Evolutionary conservation across 352 stramenopile genomes (phyloP).

Genomic region (Phytophthora capsici): DNA sequence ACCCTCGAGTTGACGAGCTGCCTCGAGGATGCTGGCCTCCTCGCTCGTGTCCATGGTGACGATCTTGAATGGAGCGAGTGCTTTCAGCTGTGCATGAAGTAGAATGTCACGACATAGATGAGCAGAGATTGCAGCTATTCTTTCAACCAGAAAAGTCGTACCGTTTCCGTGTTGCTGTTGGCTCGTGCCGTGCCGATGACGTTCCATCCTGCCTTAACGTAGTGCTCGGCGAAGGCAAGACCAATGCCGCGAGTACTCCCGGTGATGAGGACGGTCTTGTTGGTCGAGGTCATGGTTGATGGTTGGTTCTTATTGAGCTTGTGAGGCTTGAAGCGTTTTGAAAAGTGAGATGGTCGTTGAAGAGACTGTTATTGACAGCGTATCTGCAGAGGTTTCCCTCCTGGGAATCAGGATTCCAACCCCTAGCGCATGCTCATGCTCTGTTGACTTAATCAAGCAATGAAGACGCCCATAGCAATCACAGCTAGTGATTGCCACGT

Average conservation of each 20-base stretch:
- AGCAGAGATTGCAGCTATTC: background rate
- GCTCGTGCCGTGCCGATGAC: conserved; percentile 10
- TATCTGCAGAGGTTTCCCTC: too few relatives aligned
- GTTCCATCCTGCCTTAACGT: conserved; percentile 22
- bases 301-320: background rate
- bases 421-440: too few relatives aligned
- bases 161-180: conserved; percentile 8
- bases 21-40: conserved; percentile 40
- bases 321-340: background rate
- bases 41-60: conserved; percentile 48
- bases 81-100: too few relatives aligned
- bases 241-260: conserved; percentile 36
- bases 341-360: conserved; percentile 6
- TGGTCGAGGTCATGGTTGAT: conserved; percentile 7
- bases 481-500: background rate
- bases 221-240: conserved; percentile 40
- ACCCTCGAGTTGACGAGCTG: conserved; percentile 42
- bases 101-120: background rate
- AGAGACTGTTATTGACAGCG: background rate
- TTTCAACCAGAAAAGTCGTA: background rate
- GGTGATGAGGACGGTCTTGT: conserved; percentile 18
- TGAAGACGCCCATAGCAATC: background rate
- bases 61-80: conserved; percentile 41
- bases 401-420: too few relatives aligned
- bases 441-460: background rate